Base-by-base conservation (phyloP, 345 rosid genomes). In the Murraya koenigii region DNA sequence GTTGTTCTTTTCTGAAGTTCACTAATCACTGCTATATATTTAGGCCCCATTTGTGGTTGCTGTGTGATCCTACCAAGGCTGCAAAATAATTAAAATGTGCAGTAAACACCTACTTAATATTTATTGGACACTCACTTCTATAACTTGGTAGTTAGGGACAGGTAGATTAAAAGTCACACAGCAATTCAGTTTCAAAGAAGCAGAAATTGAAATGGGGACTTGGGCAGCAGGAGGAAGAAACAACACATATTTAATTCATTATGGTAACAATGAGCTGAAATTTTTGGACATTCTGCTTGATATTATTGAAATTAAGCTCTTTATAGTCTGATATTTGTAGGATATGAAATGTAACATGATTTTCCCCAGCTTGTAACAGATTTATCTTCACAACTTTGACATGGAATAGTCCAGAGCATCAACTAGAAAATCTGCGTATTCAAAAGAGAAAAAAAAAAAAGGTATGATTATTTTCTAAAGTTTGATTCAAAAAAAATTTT, bases 371-470 rank as follows among this genome's bases (percentile, higher is more conserved):
- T 36, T 9, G 56, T 59, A 14, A 39, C 36, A 58, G 36, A 59
- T 14, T n/a, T 6, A 55, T 75, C 71, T 82, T 90, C 86, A 90
- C 84, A 92, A 69, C 83, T 82, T 92, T 35, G 96, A 85, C 78
- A 91, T 80, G 41, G 93, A 77, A 77, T 89, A 89, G 82, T 91
- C 96, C 92, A 94, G 75, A 63, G 97, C 93, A 80, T 91, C 96
- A 7, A 90, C 92, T 52, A 94, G 89, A 83, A 86, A 94, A 90
- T 92, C 94, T 88, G 89, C 84, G 61, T 39, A 52, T 33, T 38
- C n/a, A n/a, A n/a, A n/a, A n/a, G n/a, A n/a, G n/a, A n/a, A n/a
- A n/a, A 38, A 63, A 7, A 77, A 76, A 47, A 68, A 4, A 69
- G 13, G 28, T 5, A 71, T 17, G 13, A 33, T 30, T 39, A 76